Conservation (phyloP, 441 rosid genomes). For the Sinapis alba region DNA sequence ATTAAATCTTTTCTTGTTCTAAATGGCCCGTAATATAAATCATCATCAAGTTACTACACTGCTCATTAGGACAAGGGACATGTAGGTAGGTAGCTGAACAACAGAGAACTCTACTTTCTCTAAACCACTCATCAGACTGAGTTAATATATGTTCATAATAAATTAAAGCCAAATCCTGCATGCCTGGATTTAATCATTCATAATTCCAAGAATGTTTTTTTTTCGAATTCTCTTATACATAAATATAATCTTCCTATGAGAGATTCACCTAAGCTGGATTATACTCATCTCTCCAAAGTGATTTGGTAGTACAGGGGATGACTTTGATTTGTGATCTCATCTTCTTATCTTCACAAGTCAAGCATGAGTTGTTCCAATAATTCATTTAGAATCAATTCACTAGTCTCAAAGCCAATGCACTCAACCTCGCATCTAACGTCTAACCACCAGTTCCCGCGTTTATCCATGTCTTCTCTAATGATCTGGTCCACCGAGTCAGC, state of each 20-base stretch:
- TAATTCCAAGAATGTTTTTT: no score
- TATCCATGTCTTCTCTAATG: constrained; percentile 71
- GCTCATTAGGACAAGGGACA: no score
- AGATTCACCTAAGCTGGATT: background rate
- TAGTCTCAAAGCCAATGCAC: constrained; percentile 55
- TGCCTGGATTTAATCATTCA: no score
- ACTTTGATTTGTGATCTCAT: background rate
- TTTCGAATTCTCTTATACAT: background rate
- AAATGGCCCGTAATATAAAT: no score
- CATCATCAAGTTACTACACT: no score
- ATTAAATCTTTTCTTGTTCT: background rate
- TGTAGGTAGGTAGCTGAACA: no score
- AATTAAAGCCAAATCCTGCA: no score
- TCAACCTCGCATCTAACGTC: constrained; percentile 58
- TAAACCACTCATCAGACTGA: no score
- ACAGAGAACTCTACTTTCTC: no score
- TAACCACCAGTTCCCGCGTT: constrained; percentile 79
- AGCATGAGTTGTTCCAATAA: constrained; percentile 56
- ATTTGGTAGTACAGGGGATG: background rate
- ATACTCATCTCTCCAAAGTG: background rate
- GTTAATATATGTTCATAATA: no score
- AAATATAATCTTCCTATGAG: background rate
- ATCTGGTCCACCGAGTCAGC: constrained; percentile 60
- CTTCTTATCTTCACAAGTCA: constrained; percentile 25
- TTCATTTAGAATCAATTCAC: constrained; percentile 64